Evolutionary conservation across 257 asterid genomes (phyloP).

Genomic region (Nicotiana tomentosiformis): DNA sequence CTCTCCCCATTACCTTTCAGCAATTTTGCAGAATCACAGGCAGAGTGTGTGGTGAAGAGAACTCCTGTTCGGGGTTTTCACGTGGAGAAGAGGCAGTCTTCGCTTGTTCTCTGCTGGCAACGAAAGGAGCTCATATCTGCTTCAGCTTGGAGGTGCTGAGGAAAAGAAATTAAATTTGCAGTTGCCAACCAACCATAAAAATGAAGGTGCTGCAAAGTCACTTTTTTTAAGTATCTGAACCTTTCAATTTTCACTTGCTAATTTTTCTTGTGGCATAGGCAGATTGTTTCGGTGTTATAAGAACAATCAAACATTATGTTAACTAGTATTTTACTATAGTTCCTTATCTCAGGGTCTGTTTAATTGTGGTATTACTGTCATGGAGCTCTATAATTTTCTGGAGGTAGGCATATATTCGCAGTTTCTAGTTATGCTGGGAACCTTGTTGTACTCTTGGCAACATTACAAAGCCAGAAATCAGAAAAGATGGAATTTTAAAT

Average conservation of each 20-base stretch:
- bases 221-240: slow-evolving; percentile 23
- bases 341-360: slow-evolving; percentile 26
- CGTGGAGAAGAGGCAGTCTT: slow-evolving; percentile 86
- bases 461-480: slow-evolving; percentile 33
- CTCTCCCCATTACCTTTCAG: slow-evolving; percentile 68
- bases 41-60: slow-evolving; percentile 83
- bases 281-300: slow-evolving; percentile 34
- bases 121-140: slow-evolving; percentile 91
- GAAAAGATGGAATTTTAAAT: slow-evolving; percentile 18
- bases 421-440: slow-evolving; percentile 34
- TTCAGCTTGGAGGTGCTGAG: slow-evolving; percentile 93
- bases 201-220: slow-evolving; percentile 33
- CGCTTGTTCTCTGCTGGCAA: slow-evolving; percentile 95
- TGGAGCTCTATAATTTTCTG: slow-evolving; percentile 29
- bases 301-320: slow-evolving; percentile 44
- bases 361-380: slow-evolving; percentile 25
- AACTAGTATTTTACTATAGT: slow-evolving; percentile 35
- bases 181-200: not conserved
- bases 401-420: slow-evolving; percentile 21
- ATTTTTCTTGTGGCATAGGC: slow-evolving; percentile 45
- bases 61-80: slow-evolving; percentile 83
- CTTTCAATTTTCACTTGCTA: slow-evolving; percentile 34
- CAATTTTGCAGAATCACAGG: slow-evolving; percentile 85
- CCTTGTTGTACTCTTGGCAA: slow-evolving; percentile 26
- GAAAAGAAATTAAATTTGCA: slow-evolving; percentile 11